These are phyloP conservation scores for Asterella californica DNA, from an alignment of 225 moss, liverwort and hornwort species.

Conservation along the genomic window DNA sequence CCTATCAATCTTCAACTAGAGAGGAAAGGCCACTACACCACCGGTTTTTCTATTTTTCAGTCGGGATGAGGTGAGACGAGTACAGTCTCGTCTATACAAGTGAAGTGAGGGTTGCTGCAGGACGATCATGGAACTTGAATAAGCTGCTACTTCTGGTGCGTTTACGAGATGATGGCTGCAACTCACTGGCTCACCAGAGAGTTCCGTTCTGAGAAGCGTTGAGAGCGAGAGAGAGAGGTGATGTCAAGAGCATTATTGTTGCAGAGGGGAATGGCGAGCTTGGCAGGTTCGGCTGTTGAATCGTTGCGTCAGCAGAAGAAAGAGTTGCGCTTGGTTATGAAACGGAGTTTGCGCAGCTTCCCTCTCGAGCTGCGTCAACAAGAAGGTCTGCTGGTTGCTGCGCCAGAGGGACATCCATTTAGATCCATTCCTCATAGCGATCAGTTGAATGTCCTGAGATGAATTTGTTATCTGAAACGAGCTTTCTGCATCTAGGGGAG, in stretches of 20 bases:
- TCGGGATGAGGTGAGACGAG: too few species aligned
- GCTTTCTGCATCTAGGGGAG: not conserved
- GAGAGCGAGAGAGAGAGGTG: not conserved
- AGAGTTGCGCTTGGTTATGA: conserved; percentile 58
- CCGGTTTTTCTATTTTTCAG: too few species aligned
- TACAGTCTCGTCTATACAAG: too few species aligned
- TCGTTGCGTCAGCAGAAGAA: conserved; percentile 59
- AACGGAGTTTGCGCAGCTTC: conserved; percentile 57
- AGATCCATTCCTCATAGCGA: not conserved
- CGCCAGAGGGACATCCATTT: too few species aligned
- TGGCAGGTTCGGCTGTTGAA: conserved; percentile 34
- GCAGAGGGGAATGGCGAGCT: conserved; percentile 15
- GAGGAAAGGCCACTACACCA: too few species aligned
- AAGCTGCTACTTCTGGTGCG: too few species aligned
- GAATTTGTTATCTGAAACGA: not conserved
- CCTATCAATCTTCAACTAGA: too few species aligned
- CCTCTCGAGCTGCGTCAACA: conserved; percentile 47
- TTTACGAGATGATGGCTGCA: too few species aligned
- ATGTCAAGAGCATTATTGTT: conserved; percentile 4
- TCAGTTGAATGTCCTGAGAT: not conserved
- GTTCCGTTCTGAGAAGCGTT: too few species aligned
- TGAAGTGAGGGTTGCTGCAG: too few species aligned
- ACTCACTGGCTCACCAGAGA: too few species aligned
- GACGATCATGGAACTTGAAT: too few species aligned
- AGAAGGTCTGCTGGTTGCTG: conserved; percentile 51